Evolutionary conservation across 2,329 filamentous ascomycete genomes (phyloP).

Genomic region (Penicillium sp.): DNA sequence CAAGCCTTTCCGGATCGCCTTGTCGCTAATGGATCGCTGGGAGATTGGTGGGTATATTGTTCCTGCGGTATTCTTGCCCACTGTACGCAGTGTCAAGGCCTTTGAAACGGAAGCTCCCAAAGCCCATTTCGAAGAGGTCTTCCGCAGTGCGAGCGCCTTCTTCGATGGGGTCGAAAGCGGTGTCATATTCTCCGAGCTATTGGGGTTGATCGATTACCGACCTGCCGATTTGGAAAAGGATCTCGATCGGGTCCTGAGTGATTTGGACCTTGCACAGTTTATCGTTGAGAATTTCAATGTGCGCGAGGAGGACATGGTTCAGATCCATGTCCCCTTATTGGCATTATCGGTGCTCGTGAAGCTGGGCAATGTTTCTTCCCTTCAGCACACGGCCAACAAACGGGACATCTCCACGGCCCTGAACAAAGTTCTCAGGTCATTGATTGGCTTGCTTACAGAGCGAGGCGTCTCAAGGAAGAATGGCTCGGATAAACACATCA

Average conservation of each 20-base stretch:
- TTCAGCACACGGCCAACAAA: slow-evolving; percentile 17
- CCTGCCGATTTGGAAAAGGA: slow-evolving; percentile 52
- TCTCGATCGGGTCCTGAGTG: slow-evolving; percentile 57
- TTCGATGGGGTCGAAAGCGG: slow-evolving; percentile 97
- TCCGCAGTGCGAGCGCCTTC: slow-evolving; percentile 91
- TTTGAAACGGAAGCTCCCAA: slow-evolving; percentile 72
- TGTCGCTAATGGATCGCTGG: slow-evolving; percentile 98
- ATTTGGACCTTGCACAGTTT: slow-evolving; percentile 76
- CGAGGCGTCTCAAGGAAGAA: slow-evolving; percentile 53
- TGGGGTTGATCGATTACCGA: slow-evolving; percentile 62
- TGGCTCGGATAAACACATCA: slow-evolving; percentile 23
- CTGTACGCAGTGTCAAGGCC: slow-evolving; percentile 74
- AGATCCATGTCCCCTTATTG: slow-evolving; percentile 77
- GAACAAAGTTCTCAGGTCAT: slow-evolving; percentile 31
- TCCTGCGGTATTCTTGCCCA: slow-evolving; percentile 82
- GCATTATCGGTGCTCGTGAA: slow-evolving; percentile 63
- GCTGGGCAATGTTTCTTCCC: slow-evolving; percentile 40
- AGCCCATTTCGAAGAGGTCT: slow-evolving; percentile 77
- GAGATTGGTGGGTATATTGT: slow-evolving; percentile 91
- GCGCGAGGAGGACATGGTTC: slow-evolving; percentile 92
- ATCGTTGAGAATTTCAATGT: slow-evolving; percentile 88
- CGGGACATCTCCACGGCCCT: slow-evolving; percentile 27
- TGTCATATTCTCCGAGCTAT: slow-evolving; percentile 84
- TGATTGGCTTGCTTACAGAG: slow-evolving; percentile 49
- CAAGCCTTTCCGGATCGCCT: slow-evolving; percentile 83